Conservation (phyloP, 345 rosid genomes). For the Eucalyptus tenuipes region DNA sequence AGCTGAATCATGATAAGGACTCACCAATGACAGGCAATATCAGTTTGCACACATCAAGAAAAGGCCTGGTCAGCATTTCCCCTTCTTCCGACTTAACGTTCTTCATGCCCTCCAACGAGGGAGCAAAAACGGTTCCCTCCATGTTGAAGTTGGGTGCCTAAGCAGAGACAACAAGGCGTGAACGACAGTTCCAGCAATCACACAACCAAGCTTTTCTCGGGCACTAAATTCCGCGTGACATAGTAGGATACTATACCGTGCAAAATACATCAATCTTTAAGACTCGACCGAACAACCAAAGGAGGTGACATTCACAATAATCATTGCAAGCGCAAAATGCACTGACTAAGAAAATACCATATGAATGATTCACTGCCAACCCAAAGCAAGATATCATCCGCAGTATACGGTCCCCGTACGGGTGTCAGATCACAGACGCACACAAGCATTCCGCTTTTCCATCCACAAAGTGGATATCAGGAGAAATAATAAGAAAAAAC, state of each 20-base stretch:
- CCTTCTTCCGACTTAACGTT: conserved; percentile 57
- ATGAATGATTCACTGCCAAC: not conserved
- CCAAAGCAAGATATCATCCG: not conserved
- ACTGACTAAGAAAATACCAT: not conserved
- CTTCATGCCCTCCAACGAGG: conserved; percentile 85
- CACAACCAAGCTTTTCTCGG: not conserved
- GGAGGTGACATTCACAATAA: not conserved
- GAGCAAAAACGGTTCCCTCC: conserved; percentile 76
- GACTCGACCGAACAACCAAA: not conserved
- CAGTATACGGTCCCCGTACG: not conserved
- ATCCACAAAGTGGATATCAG: not conserved
- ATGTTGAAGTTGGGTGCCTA: not conserved
- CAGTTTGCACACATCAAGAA: conserved; percentile 76
- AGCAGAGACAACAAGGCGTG: not conserved
- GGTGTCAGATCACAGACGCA: not conserved
- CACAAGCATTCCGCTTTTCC: not conserved
- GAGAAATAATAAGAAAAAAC: not conserved
- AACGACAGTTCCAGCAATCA: not conserved
- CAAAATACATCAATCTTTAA: not conserved
- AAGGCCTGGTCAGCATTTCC: conserved; percentile 76
- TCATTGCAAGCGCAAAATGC: not conserved
- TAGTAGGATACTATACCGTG: not conserved
- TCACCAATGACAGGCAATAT: conserved; percentile 80
- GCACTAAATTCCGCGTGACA: not conserved
- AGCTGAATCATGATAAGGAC: not conserved